Conservation (phyloP, 441 rosid genomes). For the Corymbia calophylla region DNA sequence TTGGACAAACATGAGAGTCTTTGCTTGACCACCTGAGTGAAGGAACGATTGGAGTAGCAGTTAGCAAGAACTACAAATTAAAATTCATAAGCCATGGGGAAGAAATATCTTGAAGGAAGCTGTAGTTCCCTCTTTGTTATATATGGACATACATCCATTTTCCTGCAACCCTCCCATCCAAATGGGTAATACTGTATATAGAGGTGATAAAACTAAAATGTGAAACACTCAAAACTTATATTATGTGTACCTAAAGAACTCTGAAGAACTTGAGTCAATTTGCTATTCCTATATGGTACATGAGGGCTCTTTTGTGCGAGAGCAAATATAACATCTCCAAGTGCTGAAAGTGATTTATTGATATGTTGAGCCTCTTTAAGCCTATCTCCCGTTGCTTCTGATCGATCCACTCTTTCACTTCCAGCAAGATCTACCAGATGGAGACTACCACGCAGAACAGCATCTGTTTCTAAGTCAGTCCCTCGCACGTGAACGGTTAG, state of each 20-base stretch:
- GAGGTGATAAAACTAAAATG: not conserved
- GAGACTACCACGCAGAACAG: conserved; percentile 64
- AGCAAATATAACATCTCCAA: conserved; percentile 15
- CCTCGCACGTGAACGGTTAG: conserved; percentile 15
- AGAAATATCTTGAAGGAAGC: not conserved
- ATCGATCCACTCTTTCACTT: conserved; percentile 18
- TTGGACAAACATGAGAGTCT: not conserved
- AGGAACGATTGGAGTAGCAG: not conserved
- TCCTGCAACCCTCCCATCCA: not conserved
- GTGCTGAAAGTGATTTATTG: conserved; percentile 15
- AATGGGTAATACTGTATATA: not conserved
- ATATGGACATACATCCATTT: not conserved
- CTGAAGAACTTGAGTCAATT: conserved; percentile 15
- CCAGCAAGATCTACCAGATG: conserved; percentile 18
- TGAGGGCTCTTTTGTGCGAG: conserved; percentile 7
- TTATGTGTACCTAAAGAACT: conserved; percentile 7
- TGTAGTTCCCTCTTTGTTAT: not conserved
- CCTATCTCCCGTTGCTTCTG: conserved; percentile 16
- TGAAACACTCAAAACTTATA: not conserved
- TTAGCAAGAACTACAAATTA: not conserved
- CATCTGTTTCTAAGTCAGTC: conserved; percentile 55
- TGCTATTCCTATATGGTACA: conserved; percentile 15
- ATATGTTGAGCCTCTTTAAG: conserved; percentile 17
- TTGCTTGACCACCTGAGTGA: not conserved
- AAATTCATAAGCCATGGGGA: not conserved